Evolutionary conservation across 2,329 filamentous ascomycete species (phyloP).

Genomic region (Akanthomyces uredinophilus): DNA sequence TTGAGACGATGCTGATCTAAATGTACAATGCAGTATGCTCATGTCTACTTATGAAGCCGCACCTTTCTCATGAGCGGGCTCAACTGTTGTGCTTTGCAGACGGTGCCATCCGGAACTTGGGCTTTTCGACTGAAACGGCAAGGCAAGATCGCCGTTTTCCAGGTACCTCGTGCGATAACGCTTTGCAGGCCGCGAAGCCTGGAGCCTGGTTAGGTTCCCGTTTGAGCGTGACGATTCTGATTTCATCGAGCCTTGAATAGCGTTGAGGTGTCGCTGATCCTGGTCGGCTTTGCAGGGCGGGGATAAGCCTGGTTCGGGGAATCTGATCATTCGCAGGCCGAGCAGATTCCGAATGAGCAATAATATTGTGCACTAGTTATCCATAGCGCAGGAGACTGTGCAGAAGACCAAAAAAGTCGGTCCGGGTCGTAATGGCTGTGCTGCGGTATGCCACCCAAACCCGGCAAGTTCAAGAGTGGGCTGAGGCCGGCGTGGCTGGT

Average conservation of each 20-base stretch:
- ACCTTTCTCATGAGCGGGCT: neutral
- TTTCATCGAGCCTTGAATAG: neutral
- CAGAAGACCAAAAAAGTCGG: neutral
- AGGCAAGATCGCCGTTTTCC: neutral
- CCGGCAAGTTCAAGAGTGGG: neutral
- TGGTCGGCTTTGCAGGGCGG: neutral
- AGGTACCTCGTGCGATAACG: neutral
- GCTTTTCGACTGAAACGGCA: neutral
- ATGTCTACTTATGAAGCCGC: neutral
- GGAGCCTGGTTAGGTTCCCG: neutral
- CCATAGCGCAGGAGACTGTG: neutral
- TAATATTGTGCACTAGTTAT: neutral
- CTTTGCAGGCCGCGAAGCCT: neutral
- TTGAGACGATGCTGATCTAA: neutral
- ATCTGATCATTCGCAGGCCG: neutral
- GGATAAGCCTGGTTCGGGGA: neutral
- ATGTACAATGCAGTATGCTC: neutral
- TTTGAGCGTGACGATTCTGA: neutral
- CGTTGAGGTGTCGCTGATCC: neutral
- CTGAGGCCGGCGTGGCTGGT: neutral
- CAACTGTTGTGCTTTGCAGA: neutral
- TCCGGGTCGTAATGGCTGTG: neutral
- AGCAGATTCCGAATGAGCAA: neutral
- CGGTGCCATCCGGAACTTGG: neutral
- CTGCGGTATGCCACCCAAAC: neutral